Evolutionary conservation across 2,329 filamentous ascomycete genomes (phyloP).

Genomic region (Phaeoacremonium minimum): DNA sequence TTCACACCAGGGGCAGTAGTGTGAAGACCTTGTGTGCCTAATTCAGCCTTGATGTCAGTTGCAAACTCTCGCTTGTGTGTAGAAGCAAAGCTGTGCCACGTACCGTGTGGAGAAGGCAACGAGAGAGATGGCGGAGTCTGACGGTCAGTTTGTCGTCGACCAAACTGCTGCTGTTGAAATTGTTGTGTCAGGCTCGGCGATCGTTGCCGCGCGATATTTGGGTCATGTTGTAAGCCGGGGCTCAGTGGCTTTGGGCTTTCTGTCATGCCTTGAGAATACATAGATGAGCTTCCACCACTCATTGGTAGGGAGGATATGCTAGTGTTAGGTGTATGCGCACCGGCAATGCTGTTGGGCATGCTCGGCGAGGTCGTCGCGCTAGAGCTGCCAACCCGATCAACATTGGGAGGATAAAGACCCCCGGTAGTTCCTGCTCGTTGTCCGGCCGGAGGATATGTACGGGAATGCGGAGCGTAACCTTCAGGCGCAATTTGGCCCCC

Average conservation of each 20-base stretch:
- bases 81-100: too few relatives aligned
- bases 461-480: conserved; percentile 56
- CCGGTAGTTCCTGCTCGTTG: conserved; percentile 40
- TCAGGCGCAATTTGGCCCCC: conserved; percentile 41
- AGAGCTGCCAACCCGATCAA: conserved; percentile 48
- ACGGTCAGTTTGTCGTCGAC: conserved; percentile 51
- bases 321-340: conserved; percentile 41
- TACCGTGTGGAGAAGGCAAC: conserved; percentile 31
- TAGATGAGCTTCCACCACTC: conserved; percentile 42
- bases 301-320: conserved; percentile 45
- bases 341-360: conserved; percentile 33
- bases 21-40: too few relatives aligned
- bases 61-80: too few relatives aligned
- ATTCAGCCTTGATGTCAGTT: too few relatives aligned
- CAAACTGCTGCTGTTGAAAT: conserved; percentile 60
- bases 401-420: conserved; percentile 59
- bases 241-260: conserved; percentile 85
- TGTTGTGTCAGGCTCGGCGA: conserved; percentile 64
- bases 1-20: too few relatives aligned
- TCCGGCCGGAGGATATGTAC: conserved; percentile 74
- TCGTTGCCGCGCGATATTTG: conserved; percentile 45
- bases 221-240: conserved; percentile 48
- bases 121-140: conserved; percentile 45
- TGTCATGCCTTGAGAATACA: conserved; percentile 74
- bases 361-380: conserved; percentile 52